These are phyloP conservation scores for Exophiala xenobiotica DNA, from an alignment of 2,329 filamentous ascomycete genomes.

Conservation along the genomic window DNA sequence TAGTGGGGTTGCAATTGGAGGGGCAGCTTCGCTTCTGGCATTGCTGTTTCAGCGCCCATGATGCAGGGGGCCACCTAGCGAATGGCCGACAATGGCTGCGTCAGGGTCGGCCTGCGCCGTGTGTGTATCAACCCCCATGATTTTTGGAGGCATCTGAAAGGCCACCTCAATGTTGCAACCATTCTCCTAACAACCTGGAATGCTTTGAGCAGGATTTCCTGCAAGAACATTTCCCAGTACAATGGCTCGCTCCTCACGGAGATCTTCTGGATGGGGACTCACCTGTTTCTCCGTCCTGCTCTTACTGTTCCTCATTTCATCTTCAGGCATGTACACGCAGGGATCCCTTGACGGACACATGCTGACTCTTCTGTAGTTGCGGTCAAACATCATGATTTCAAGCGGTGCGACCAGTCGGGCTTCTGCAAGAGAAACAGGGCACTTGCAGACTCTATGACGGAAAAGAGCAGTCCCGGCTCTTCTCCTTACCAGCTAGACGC, in stretches of 20 bases:
- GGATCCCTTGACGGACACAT: conserved; percentile 1
- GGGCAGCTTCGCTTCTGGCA: no score
- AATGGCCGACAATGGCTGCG: background rate
- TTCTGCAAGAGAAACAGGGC: conserved; percentile 95
- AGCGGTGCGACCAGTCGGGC: conserved; percentile 90
- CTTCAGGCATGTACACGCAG: conserved; percentile 56
- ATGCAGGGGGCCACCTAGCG: background rate
- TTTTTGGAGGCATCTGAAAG: no score
- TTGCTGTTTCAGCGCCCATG: conserved; percentile 4
- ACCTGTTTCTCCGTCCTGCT: conserved; percentile 58
- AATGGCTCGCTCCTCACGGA: conserved; percentile 28
- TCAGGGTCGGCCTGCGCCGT: background rate
- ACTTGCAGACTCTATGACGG: conserved; percentile 74
- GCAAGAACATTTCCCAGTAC: background rate
- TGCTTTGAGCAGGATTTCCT: background rate
- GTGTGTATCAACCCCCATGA: background rate
- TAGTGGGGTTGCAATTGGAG: conserved; percentile 14
- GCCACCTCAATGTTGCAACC: background rate
- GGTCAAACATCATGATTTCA: conserved; percentile 97
- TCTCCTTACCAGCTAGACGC: conserved; percentile 77
- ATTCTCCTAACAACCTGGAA: background rate
- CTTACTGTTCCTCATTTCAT: conserved; percentile 59
- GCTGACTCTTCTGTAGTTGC: conserved; percentile 55
- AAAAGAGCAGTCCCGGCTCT: conserved; percentile 66
- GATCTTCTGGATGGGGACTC: conserved; percentile 43